phyloP scores from a whole-genome alignment of 1,139 yeast species.

The Suhomyces coccinellae region DNA sequence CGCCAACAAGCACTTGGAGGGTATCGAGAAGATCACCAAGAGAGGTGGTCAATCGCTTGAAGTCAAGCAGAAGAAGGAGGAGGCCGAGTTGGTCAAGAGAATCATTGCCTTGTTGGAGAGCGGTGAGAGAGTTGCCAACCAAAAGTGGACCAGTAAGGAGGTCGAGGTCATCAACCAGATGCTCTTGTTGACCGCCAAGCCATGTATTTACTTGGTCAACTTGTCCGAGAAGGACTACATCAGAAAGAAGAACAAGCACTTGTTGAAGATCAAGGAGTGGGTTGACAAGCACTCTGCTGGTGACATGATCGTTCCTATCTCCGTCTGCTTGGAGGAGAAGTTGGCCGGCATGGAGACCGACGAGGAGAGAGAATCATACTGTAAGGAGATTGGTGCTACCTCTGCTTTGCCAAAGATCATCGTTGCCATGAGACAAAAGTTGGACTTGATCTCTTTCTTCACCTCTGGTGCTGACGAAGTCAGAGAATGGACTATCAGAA shows the following conservation, averaged over 20 bases:
- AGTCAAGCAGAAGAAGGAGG: conserved; percentile 92
- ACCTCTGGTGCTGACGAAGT: conserved; percentile 86
- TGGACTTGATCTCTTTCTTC: conserved; percentile 80
- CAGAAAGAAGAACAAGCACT: conserved; percentile 96
- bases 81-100: conserved; percentile 75
- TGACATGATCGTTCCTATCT: conserved; percentile 89
- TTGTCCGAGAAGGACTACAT: conserved; percentile 91
- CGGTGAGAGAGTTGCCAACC: conserved; percentile 91
- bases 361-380: conserved; percentile 90
- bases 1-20: conserved; percentile 86
- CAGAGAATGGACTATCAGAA: conserved; percentile 88
- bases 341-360: conserved; percentile 85
- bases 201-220: conserved; percentile 92
- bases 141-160: conserved; percentile 85
- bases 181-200: conserved; percentile 91
- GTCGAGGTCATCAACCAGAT: conserved; percentile 85
- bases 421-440: conserved; percentile 77
- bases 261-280: conserved; percentile 93
- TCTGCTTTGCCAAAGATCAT: conserved; percentile 90
- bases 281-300: conserved; percentile 93
- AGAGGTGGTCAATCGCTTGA: conserved; percentile 97
- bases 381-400: conserved; percentile 78
- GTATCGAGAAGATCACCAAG: conserved; percentile 79
- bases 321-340: conserved; percentile 91
- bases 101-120: conserved; percentile 74